Base-by-base conservation (phyloP, 305 asterid genomes). In the Ajuga reptans region DNA sequence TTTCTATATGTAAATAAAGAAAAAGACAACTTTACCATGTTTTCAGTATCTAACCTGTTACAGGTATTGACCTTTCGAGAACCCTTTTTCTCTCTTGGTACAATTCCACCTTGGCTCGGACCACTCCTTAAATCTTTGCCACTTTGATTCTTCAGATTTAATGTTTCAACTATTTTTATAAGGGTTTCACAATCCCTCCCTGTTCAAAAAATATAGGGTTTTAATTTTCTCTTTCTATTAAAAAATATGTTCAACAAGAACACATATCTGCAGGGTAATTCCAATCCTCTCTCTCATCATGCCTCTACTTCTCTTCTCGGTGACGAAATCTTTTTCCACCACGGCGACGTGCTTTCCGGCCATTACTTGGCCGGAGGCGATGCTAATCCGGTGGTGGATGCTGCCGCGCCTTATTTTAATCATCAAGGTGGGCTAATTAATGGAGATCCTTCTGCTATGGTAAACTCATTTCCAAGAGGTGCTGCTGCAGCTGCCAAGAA, bases 321-420 rank as follows among this genome's bases (percentile, higher is more conserved):
- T 66, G 61, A 56, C 72, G 89, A 82, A 5, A 57, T 73, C 59
- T 41, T 76, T n/a, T 72, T 81, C 55, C 87, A 73, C 67, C 77
- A 78, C 58, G 75, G 67, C 46, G 88, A 83, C 16, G 69, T 78
- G 14, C 69, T 79, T 1, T 43, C 79, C 14, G 60, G 74, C 51
- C 76, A 77, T 10, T 81, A 72, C 59, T 21, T 75, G 11, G 16
- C 63, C 14, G 57, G 45, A 5, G 57, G 72, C 12, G 60, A 41
- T 11, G 29, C 18, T 29, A 11, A 78, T 45, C 69, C 84, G 1
- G 60, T 58, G 7, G 63, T 75, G 5, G 82, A 77, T 7, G 47
- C 81, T 8, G 43, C 27, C 27, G 76, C 4, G 68, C 66, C 39
- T 58, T 72, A n/a, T 53, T 73, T 41, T 62, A 70, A 36, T 51